Evolutionary conservation across 2,329 filamentous ascomycete species (phyloP).

Genomic region (Diaporthe batatas): DNA sequence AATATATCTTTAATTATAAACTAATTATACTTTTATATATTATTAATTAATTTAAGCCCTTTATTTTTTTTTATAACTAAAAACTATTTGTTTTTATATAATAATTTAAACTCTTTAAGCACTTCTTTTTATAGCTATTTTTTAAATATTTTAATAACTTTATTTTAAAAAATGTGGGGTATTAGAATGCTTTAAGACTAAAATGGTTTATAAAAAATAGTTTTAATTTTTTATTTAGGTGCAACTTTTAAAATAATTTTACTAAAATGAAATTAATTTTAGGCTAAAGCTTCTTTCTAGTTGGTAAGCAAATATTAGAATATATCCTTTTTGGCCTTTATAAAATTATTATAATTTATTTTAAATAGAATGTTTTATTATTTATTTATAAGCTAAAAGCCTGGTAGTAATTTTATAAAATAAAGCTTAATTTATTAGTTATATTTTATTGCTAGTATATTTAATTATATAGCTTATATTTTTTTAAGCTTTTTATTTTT

Average conservation of each 20-base stretch:
- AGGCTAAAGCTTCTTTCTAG: rapidly evolving
- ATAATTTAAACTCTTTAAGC: not conserved
- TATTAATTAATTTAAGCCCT: not conserved
- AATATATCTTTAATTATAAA: not conserved
- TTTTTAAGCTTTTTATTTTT: no score
- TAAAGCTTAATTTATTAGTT: not conserved
- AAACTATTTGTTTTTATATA: not conserved
- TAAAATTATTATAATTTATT: not conserved
- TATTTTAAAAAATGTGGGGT: not conserved
- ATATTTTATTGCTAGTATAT: not conserved
- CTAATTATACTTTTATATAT: not conserved
- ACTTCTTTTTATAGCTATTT: not conserved
- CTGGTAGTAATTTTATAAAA: not conserved
- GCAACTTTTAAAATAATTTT: not conserved
- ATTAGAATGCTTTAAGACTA: not conserved
- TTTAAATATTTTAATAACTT: not conserved
- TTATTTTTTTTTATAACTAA: not conserved
- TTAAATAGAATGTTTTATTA: no score
- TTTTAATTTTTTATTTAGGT: not conserved
- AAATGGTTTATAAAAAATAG: not conserved
- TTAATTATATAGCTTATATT: not conserved
- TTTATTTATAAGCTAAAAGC: not conserved
- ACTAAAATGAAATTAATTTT: not conserved
- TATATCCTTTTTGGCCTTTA: no score
- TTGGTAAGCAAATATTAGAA: not conserved